Evolutionary conservation across 2,329 filamentous ascomycete species (phyloP), one percentile per base, ranked within the genome.

Genomic region (Pseudogymnoascus sp.): DNA sequence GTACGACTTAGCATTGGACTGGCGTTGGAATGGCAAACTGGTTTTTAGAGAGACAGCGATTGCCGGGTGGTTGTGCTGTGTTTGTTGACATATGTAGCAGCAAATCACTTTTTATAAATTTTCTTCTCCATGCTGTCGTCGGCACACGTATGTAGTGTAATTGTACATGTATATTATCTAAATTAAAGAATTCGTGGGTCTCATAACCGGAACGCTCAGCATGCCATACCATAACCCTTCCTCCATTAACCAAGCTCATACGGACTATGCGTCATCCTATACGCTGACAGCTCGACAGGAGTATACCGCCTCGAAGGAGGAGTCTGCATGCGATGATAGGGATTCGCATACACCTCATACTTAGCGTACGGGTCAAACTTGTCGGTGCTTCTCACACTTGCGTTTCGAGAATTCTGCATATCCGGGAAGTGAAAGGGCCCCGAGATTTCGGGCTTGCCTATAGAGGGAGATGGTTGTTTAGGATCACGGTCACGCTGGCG

Each of bases 11-110:
- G 48, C 48, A 55, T 55, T 12, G 48, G 44, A 55, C 48, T 33
- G 48, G 48, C 48, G 48, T 55, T 55, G 48, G 48, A 55, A 55
- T 35, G 48, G 48, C 48, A 55, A 29, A 55, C 48, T 55, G 48
- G 29, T 55, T 55, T 13, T 35, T 55, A 55, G 33, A 55, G 48
- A 55, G 29, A 29, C 48, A 55, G 48, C 48, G 48, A 33, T 35
- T 55, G 48, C 48, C 48, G 48, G 29, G n/a, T 55, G 48, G 29
- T 55, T 33, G 29, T 55, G 9, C 48, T 55, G 48, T 29, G 42
- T 33, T 33, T 55, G 48, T 55, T 35, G 48, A 55, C 21, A 12
- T 55, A 21, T 55, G 21, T 10, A 21, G 29, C n/a, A 55, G 29
- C 29, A 55, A 55, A 55, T 33, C 48, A 55, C 29, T 2, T 12